Percentiles rank a stretch among this genome's conserved stretches.
These are phyloP conservation scores for Cladophialophora exuberans DNA, from an alignment of 2,329 filamentous ascomycete genomes.

Conservation along the genomic window DNA sequence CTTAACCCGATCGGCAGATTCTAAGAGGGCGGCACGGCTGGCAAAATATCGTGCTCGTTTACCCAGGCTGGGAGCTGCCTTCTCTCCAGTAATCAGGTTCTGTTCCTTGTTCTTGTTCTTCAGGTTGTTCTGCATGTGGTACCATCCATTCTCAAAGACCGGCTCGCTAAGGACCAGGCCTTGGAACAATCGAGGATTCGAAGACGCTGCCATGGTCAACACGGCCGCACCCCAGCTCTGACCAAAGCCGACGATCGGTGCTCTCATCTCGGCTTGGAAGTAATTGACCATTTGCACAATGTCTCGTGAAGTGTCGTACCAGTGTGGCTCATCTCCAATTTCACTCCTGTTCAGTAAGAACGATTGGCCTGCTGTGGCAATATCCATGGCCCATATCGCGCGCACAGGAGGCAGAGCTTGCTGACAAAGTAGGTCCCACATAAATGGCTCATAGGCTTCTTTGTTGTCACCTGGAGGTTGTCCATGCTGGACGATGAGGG, in stretches of 20 bases:
- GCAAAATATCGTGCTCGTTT: not conserved
- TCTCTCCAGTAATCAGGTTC: not conserved
- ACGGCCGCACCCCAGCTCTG: conserved; percentile 8
- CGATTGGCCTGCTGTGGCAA: conserved; percentile 13
- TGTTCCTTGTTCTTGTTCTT: not conserved
- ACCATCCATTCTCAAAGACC: conserved; percentile 13
- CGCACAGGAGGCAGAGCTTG: conserved; percentile 9
- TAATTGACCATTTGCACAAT: conserved; percentile 15
- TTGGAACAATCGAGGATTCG: conserved; percentile 5
- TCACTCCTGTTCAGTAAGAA: conserved; percentile 15
- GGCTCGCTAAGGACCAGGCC: conserved; percentile 12
- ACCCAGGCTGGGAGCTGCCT: not conserved
- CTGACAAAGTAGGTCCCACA: conserved; percentile 8
- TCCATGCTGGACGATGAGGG: conserved; percentile 14
- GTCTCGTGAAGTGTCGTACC: conserved; percentile 14
- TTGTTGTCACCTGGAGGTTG: conserved; percentile 11
- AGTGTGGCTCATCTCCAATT: conserved; percentile 17
- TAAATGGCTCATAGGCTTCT: conserved; percentile 19
- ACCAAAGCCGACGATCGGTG: conserved; percentile 13
- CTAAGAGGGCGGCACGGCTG: not conserved
- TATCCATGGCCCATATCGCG: conserved; percentile 15
- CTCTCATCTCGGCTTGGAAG: conserved; percentile 10
- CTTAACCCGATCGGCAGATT: not conserved
- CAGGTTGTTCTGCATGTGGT: conserved; percentile 3
- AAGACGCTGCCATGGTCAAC: not conserved